Evolutionary conservation across 2,329 filamentous ascomycete species (phyloP).

Genomic region (Claviceps lovelessii): DNA sequence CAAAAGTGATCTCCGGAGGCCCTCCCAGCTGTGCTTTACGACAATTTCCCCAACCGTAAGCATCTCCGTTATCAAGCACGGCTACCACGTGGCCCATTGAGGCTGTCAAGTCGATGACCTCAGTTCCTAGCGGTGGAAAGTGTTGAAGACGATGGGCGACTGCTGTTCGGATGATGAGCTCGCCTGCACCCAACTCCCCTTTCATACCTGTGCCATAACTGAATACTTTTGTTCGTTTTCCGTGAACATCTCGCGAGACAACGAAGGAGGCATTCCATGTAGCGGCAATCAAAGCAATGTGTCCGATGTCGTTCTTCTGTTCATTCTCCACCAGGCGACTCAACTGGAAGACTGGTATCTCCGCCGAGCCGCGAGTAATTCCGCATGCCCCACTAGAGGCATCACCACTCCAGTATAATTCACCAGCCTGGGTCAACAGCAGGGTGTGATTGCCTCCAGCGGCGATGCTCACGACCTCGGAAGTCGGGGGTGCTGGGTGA

Average conservation of each 20-base stretch:
- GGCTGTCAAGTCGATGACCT: slow-evolving; percentile 52
- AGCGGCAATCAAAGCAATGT: slow-evolving; percentile 41
- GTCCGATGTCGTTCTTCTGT: slow-evolving; percentile 13
- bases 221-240: slow-evolving; percentile 37
- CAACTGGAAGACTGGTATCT: slow-evolving; percentile 25
- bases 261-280: slow-evolving; percentile 67
- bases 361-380: slow-evolving; percentile 14
- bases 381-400: slow-evolving; percentile 41
- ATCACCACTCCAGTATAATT: slow-evolving; percentile 53
- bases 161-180: slow-evolving; percentile 33
- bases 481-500: slow-evolving; percentile 22
- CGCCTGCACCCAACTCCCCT: slow-evolving; percentile 57
- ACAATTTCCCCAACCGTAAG: slow-evolving; percentile 79
- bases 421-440: slow-evolving; percentile 44
- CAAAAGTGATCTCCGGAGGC: slow-evolving; percentile 36
- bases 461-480: slow-evolving; percentile 25
- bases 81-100: slow-evolving; percentile 66
- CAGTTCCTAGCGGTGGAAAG: slow-evolving; percentile 48
- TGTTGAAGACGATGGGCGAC: slow-evolving; percentile 35
- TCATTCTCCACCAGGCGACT: slow-evolving; percentile 20
- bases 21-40: slow-evolving; percentile 72
- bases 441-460: slow-evolving; percentile 83
- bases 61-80: slow-evolving; percentile 59
- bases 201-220: slow-evolving; percentile 52
- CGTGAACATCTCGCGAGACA: slow-evolving; percentile 31